phyloP scores from a whole-genome alignment of 129 eudicot genomes.

The Gnaphalium uliginosum region DNA sequence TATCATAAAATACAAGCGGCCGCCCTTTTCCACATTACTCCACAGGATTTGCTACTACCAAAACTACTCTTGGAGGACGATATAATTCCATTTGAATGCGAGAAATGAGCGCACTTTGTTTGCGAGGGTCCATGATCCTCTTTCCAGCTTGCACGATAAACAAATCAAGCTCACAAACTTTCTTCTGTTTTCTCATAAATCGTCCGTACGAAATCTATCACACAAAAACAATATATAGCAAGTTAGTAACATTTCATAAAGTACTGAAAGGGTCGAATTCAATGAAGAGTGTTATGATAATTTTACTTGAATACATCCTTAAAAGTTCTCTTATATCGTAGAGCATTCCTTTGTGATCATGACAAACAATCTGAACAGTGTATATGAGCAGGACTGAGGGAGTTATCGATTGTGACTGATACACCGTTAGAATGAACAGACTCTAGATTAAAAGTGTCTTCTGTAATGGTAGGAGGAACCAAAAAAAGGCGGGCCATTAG shows the following conservation, averaged over 20 bases:
- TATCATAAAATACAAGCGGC: slow-evolving; percentile 43
- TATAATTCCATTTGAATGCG: slow-evolving; percentile 61
- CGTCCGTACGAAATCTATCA: slow-evolving; percentile 81
- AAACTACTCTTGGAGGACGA: slow-evolving; percentile 58
- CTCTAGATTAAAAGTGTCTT: slow-evolving; percentile 14
- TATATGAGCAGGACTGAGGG: slow-evolving; percentile 80
- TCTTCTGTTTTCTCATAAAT: slow-evolving; percentile 40
- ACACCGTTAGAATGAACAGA: neutral
- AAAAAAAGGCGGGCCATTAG: slow-evolving; percentile 37
- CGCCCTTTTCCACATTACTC: slow-evolving; percentile 87
- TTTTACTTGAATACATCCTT: slow-evolving; percentile 74
- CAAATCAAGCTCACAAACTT: slow-evolving; percentile 66
- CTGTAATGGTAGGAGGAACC: slow-evolving; percentile 18
- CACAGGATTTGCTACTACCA: slow-evolving; percentile 81
- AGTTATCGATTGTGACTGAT: slow-evolving; percentile 68
- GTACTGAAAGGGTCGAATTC: neutral
- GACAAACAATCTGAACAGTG: slow-evolving; percentile 75
- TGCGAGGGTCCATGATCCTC: slow-evolving; percentile 64
- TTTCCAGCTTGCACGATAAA: slow-evolving; percentile 79
- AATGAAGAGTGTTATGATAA: neutral
- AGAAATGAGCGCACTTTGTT: slow-evolving; percentile 49
- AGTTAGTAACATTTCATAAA: neutral
- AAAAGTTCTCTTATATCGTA: slow-evolving; percentile 80
- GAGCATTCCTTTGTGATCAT: slow-evolving; percentile 73
- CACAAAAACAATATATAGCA: neutral